These are phyloP conservation scores for Drechslerella coelobrocha DNA, from an alignment of 2,329 filamentous ascomycete species.

Conservation along the genomic window DNA sequence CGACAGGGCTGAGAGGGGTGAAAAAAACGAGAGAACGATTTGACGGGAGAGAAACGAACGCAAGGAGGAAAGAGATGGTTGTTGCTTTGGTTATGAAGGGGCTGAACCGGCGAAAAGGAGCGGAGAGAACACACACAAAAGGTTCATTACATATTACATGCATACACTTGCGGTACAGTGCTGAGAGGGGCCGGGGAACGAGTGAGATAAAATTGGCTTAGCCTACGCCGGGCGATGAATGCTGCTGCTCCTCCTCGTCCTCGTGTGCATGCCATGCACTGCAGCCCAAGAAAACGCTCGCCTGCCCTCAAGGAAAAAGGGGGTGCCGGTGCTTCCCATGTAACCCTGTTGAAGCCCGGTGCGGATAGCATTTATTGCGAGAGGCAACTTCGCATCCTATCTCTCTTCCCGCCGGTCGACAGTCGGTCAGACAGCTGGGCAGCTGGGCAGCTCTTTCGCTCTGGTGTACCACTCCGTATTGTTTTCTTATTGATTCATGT, in stretches of 20 bases:
- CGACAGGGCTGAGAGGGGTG: neutral
- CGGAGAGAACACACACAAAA: conserved; percentile 4
- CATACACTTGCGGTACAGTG: neutral
- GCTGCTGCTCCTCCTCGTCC: conserved; percentile 12
- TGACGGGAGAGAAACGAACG: conserved; percentile 17
- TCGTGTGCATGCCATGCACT: conserved; percentile 5
- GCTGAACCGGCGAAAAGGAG: conserved; percentile 19
- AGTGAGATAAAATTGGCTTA: conserved; percentile 49
- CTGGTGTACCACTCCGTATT: too few relatives aligned
- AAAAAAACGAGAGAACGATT: conserved; percentile 25
- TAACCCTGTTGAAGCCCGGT: neutral
- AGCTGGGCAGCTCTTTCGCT: conserved; percentile 14
- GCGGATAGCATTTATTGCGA: neutral
- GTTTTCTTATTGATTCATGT: conserved; percentile 16
- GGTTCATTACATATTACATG: conserved; percentile 1
- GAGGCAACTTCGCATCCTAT: neutral
- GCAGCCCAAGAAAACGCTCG: neutral
- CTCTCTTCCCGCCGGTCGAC: neutral
- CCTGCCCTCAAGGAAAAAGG: conserved; percentile 1
- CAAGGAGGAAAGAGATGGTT: conserved; percentile 4
- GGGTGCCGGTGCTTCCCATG: neutral
- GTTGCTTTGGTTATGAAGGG: conserved; percentile 27
- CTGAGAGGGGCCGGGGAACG: conserved; percentile 18
- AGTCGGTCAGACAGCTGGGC: neutral
- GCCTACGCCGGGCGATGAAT: conserved; percentile 18